phyloP scores from a whole-genome alignment of 2,329 filamentous ascomycete genomes.

The Exophiala mesophila region DNA sequence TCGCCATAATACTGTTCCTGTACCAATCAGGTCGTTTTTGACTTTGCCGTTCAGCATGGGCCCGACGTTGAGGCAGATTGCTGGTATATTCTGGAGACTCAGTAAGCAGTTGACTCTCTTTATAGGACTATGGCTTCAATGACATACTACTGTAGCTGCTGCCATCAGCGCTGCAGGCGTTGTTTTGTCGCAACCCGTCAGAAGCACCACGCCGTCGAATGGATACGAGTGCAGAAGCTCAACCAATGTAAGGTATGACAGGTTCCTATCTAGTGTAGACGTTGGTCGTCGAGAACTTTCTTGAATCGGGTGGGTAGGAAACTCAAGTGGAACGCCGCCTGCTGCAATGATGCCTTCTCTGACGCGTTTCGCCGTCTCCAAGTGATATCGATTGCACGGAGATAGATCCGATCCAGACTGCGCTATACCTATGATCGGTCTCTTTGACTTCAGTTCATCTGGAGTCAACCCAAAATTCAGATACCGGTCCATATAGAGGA shows the following conservation, averaged over 20 bases:
- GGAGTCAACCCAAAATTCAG: conserved; percentile 48
- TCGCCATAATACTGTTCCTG: conserved; percentile 47
- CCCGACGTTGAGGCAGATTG: conserved; percentile 50
- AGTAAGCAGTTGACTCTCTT: conserved; percentile 1
- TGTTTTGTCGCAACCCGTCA: conserved; percentile 52
- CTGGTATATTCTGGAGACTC: conserved; percentile 42
- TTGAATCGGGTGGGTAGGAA: conserved; percentile 50
- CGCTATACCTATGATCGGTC: conserved; percentile 51
- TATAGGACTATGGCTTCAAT: too few relatives aligned
- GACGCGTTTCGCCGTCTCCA: conserved; percentile 47
- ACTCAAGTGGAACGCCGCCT: conserved; percentile 49
- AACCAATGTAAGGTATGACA: conserved; percentile 46
- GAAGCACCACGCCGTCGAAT: conserved; percentile 47
- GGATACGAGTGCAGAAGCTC: conserved; percentile 47
- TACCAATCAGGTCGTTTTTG: conserved; percentile 36
- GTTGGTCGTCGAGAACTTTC: conserved; percentile 46
- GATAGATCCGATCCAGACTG: conserved; percentile 49
- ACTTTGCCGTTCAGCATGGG: conserved; percentile 50
- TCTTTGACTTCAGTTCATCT: conserved; percentile 47
- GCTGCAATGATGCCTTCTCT: conserved; percentile 47
- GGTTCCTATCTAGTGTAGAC: conserved; percentile 47
- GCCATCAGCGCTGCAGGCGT: conserved; percentile 50
- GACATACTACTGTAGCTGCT: conserved; percentile 44
- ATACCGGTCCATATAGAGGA: conserved; percentile 48
- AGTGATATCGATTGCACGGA: conserved; percentile 48